Percentiles rank a stretch among this genome's conserved stretches.
Conservation (phyloP, 805 yeast genomes). For the Kuraishia piskuri region DNA sequence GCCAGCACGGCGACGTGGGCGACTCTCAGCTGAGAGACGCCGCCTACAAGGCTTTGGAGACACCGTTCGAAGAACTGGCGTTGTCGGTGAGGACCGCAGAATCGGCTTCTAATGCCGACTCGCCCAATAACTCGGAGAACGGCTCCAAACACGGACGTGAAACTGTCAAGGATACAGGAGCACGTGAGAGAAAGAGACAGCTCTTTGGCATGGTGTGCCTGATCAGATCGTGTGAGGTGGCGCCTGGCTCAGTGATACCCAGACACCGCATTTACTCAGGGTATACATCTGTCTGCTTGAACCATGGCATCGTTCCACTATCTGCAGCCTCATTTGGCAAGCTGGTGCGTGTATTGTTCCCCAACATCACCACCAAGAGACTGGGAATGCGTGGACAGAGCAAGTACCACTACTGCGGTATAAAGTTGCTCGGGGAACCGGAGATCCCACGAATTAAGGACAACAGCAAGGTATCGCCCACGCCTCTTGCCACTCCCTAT, state of each 20-base stretch:
- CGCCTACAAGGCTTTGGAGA: slow-evolving; percentile 24
- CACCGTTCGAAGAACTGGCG: slow-evolving; percentile 28
- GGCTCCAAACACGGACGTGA: slow-evolving; percentile 8
- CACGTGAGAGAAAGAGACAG: slow-evolving; percentile 56
- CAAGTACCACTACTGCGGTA: slow-evolving; percentile 80
- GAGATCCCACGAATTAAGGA: slow-evolving; percentile 15
- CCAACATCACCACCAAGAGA: slow-evolving; percentile 64
- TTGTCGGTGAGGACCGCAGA: slow-evolving; percentile 25
- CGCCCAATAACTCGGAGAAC: slow-evolving; percentile 11
- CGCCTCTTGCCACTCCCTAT: slow-evolving; percentile 1
- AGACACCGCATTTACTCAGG: slow-evolving; percentile 61
- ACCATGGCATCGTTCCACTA: slow-evolving; percentile 44
- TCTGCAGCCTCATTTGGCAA: slow-evolving; percentile 78
- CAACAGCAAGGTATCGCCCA: slow-evolving; percentile 1
- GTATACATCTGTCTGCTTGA: slow-evolving; percentile 50
- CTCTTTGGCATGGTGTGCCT: slow-evolving; percentile 80
- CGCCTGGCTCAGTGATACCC: slow-evolving; percentile 47
- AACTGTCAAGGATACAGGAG: slow-evolving; percentile 10
- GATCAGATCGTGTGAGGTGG: slow-evolving; percentile 48
- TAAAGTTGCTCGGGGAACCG: slow-evolving; percentile 34
- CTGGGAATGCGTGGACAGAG: slow-evolving; percentile 78
- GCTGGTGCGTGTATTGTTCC: slow-evolving; percentile 55
- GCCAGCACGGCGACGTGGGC: slow-evolving; percentile 21
- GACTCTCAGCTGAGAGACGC: slow-evolving; percentile 28
- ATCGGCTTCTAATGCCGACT: slow-evolving; percentile 8